phyloP scores from a whole-genome alignment of 495 filamentous ascomycete species.

The Aspergillus saccharolyticus region DNA sequence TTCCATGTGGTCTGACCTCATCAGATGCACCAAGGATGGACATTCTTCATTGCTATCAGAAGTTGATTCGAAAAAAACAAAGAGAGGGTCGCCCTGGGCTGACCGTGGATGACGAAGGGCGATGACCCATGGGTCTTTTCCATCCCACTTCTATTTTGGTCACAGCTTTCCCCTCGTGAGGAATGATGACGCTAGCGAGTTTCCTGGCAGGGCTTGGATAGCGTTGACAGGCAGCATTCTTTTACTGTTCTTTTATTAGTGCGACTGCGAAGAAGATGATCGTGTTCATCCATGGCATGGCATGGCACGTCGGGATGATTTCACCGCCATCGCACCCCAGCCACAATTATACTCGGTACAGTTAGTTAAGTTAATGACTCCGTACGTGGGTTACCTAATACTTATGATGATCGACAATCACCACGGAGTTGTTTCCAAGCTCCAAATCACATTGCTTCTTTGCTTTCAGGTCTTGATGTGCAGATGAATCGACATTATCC shows the following conservation, averaged over 20 bases:
- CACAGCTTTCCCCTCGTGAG: neutral
- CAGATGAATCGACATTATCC: neutral
- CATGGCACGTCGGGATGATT: neutral
- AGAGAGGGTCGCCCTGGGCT: neutral
- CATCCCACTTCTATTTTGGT: slow-evolving; percentile 1
- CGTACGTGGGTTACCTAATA: too few relatives aligned
- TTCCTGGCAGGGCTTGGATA: neutral
- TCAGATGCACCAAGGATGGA: neutral
- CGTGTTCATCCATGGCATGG: neutral
- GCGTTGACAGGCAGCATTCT: slow-evolving; percentile 1
- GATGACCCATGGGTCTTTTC: neutral
- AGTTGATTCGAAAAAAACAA: neutral
- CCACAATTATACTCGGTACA: neutral
- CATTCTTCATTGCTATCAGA: neutral
- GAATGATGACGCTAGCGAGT: neutral
- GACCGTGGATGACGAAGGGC: neutral
- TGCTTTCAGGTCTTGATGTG: neutral
- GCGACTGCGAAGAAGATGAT: neutral
- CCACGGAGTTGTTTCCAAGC: neutral
- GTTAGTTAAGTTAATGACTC: neutral
- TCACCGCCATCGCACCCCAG: neutral
- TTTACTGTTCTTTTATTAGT: too few relatives aligned
- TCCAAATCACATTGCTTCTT: neutral
- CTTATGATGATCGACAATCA: neutral
- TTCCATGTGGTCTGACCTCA: neutral